Percentiles rank a stretch among this genome's conserved stretches.
Conservation (phyloP, 2,329 filamentous ascomycete genomes). For the Chaetomium olivaceum region DNA sequence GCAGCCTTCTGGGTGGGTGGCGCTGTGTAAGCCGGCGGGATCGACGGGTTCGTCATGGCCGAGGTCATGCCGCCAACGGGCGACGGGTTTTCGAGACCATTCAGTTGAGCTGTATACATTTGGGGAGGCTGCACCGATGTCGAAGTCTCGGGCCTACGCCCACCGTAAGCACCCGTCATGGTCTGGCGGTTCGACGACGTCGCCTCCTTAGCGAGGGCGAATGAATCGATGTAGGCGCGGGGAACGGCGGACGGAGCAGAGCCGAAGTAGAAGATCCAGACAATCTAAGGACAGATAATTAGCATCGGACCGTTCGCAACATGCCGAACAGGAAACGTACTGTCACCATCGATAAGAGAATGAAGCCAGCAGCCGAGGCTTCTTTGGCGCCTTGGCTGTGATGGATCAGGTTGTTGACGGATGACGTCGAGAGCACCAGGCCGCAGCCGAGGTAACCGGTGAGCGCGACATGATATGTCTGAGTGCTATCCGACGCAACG, state of each 20-base stretch:
- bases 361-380: conserved; percentile 88
- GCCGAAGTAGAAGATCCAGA: conserved; percentile 99
- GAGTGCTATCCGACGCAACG: conserved; percentile 78
- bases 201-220: conserved; percentile 86
- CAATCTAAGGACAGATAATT: conserved; percentile 60
- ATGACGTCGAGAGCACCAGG: conserved; percentile 80
- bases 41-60: conserved; percentile 48
- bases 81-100: conserved; percentile 93
- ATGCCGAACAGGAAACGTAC: conserved; percentile 49
- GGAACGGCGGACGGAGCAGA: conserved; percentile 84
- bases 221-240: conserved; percentile 91
- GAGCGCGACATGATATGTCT: conserved; percentile 89
- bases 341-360: conserved; percentile 87
- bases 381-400: conserved; percentile 70
- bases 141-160: conserved; percentile 78
- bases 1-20: conserved; percentile 36
- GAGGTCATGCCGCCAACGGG: conserved; percentile 70
- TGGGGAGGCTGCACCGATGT: conserved; percentile 78
- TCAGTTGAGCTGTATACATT: conserved; percentile 96
- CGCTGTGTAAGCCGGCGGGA: conserved; percentile 42
- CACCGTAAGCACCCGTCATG: conserved; percentile 73
- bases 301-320: neutral
- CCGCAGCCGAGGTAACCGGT: conserved; percentile 84
- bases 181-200: conserved; percentile 65
- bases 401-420: conserved; percentile 85